A percentile compares a stretch with the other conserved stretches of the same genome.
Conservation (phyloP, 345 rosid species). For the Syzygium oleosum region DNA sequence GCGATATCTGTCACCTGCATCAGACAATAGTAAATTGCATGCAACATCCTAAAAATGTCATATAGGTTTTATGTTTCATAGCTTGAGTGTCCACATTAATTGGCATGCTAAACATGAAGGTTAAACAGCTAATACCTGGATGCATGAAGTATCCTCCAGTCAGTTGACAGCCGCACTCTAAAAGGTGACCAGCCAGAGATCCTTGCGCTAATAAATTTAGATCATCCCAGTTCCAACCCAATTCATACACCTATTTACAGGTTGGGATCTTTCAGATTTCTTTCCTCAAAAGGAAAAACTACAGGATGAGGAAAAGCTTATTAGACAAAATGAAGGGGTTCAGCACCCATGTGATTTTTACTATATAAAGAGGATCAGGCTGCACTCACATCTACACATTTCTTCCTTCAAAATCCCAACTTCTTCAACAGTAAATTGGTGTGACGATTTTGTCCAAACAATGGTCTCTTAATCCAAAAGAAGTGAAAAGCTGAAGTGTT, state of each 20-base stretch:
- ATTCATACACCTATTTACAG: slow-evolving; percentile 64
- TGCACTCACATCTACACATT: not conserved
- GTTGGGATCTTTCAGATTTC: not conserved
- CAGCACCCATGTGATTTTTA: not conserved
- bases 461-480: not conserved
- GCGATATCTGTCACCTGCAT: slow-evolving; percentile 61
- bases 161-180: slow-evolving; percentile 96
- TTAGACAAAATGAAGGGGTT: not conserved
- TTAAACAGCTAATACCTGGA: slow-evolving; percentile 43
- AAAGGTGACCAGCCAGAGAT: slow-evolving; percentile 80
- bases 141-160: slow-evolving; percentile 99
- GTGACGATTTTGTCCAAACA: not conserved
- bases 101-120: not conserved
- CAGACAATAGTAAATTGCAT: not conserved
- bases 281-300: not conserved
- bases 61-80: not conserved
- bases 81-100: not conserved
- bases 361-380: not conserved
- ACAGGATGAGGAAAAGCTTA: not conserved
- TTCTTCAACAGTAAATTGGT: not conserved
- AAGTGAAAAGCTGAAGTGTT: not conserved
- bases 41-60: not conserved
- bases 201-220: slow-evolving; percentile 77
- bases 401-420: not conserved
- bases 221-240: slow-evolving; percentile 95